Evolutionary conservation across 805 yeast species (phyloP).

Genomic region (Candida xyloterini): DNA sequence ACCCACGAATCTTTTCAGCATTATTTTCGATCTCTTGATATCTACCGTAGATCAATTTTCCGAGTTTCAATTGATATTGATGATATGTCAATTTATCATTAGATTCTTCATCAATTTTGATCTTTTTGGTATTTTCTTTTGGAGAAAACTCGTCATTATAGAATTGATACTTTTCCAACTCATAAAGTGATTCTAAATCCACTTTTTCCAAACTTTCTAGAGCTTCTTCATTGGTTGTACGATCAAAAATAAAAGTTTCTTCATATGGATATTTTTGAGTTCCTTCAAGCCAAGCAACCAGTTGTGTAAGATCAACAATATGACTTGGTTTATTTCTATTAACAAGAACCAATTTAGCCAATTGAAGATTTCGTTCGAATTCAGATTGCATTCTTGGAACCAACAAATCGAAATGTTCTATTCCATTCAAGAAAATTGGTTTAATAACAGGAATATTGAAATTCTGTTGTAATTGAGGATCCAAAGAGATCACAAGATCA

Average conservation of each 20-base stretch:
- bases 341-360: constrained; percentile 22
- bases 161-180: constrained; percentile 17
- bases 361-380: constrained; percentile 13
- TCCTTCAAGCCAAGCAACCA: constrained; percentile 31
- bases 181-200: constrained; percentile 11
- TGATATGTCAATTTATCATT: constrained; percentile 10
- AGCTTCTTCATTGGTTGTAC: constrained; percentile 18
- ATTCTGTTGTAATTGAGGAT: constrained; percentile 32
- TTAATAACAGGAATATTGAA: constrained; percentile 42
- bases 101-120: constrained; percentile 19
- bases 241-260: constrained; percentile 9
- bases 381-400: constrained; percentile 11
- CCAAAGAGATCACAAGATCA: constrained; percentile 49
- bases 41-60: constrained; percentile 36
- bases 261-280: constrained; percentile 20
- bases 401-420: constrained; percentile 38
- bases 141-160: constrained; percentile 15
- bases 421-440: constrained; percentile 42
- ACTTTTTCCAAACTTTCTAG: constrained; percentile 19
- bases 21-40: constrained; percentile 29
- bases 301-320: constrained; percentile 14
- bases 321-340: constrained; percentile 18
- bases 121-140: constrained; percentile 17
- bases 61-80: constrained; percentile 36
- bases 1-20: constrained; percentile 19